Evolutionary conservation across 2,329 filamentous ascomycete species (phyloP).

Genomic region (Ceratocystis variospora): DNA sequence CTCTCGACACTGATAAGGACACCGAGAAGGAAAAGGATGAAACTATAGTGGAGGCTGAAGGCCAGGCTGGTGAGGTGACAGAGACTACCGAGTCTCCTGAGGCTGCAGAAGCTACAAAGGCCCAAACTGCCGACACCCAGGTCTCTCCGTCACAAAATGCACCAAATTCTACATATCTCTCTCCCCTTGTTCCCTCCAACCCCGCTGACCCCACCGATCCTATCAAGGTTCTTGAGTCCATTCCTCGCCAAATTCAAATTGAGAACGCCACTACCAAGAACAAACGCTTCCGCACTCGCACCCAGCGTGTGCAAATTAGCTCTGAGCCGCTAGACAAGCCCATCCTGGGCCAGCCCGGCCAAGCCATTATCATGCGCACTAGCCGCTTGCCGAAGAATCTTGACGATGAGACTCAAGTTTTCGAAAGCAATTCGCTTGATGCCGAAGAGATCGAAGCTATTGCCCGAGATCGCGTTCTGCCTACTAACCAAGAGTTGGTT

Average conservation of each 20-base stretch:
- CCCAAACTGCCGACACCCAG: neutral
- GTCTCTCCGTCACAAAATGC: neutral
- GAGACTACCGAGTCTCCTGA: neutral
- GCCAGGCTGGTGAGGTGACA: neutral
- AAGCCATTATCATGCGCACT: conserved; percentile 36
- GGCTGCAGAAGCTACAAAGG: neutral
- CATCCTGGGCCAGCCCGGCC: conserved; percentile 28
- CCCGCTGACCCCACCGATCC: neutral
- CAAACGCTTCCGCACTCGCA: conserved; percentile 1
- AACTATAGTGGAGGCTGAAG: neutral
- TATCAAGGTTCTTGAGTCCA: conserved; percentile 8
- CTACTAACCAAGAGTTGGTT: conserved; percentile 28
- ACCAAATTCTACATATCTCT: neutral
- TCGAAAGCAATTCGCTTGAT: conserved; percentile 18
- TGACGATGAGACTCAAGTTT: neutral
- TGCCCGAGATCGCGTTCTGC: conserved; percentile 24
- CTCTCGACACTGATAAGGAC: neutral
- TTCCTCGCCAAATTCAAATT: conserved; percentile 9
- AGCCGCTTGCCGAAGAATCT: conserved; percentile 16
- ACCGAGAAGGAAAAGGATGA: neutral
- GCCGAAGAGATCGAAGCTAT: conserved; percentile 26
- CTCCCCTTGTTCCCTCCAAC: neutral
- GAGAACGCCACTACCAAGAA: neutral
- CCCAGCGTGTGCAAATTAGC: conserved; percentile 12
- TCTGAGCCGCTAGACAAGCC: conserved; percentile 23